These are phyloP conservation scores for Hypoxylon sp. DNA, from an alignment of 2,329 filamentous ascomycete genomes.

Conservation along the genomic window DNA sequence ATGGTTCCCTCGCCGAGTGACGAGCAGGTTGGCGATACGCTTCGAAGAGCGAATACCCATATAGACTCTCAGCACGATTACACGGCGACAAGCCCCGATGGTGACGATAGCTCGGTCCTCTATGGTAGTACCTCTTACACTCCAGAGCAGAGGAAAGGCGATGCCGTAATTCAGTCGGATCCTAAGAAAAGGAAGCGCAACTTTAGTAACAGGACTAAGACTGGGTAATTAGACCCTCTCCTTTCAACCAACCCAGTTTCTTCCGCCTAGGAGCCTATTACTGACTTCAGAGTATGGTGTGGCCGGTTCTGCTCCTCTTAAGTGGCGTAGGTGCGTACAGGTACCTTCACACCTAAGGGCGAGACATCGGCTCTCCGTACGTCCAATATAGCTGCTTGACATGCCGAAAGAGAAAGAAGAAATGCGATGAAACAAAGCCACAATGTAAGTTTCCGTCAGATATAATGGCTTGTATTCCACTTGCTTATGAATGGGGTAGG, in stretches of 20 bases:
- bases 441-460: constrained; percentile 76
- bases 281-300: constrained; percentile 42
- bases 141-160: constrained; percentile 61
- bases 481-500: constrained; percentile 64
- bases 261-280: constrained; percentile 27
- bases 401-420: constrained; percentile 94
- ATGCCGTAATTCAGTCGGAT: constrained; percentile 69
- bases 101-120: constrained; percentile 65
- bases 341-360: constrained; percentile 28
- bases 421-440: constrained; percentile 95
- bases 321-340: constrained; percentile 17
- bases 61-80: constrained; percentile 65
- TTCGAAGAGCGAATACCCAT: constrained; percentile 63
- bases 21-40: constrained; percentile 64
- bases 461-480: constrained; percentile 22
- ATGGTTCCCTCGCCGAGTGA: constrained; percentile 64
- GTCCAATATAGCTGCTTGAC: constrained; percentile 76
- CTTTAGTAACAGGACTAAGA: constrained; percentile 97
- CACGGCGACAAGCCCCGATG: constrained; percentile 68
- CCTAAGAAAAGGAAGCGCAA: constrained; percentile 81
- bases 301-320: constrained; percentile 35
- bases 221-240: constrained; percentile 56
- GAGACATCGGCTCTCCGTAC: constrained; percentile 61
- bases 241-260: neutral
- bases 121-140: constrained; percentile 60